Evolutionary conservation across 495 filamentous ascomycete genomes (phyloP), one percentile per base, ranked within the genome.

Genomic region (Corynascus novoguineensis): DNA sequence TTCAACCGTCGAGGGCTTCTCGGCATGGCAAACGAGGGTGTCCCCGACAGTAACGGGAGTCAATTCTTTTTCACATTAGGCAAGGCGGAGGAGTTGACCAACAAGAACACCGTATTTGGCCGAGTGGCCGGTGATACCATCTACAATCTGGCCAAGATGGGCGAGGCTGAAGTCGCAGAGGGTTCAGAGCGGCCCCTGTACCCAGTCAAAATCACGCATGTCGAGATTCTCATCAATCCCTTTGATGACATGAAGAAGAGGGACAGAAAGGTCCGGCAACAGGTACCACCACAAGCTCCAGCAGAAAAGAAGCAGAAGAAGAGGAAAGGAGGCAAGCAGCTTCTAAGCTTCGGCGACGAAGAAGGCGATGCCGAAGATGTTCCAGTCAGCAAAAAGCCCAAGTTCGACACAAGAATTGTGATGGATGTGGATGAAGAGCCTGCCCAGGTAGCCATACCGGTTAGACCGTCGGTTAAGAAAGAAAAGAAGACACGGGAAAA

Each of bases 11-110:
- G 93, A 44, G 93, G 93, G 2, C 71, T 97, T 60, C 71, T 99
- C 58, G 93, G 91, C 11, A 97, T 97, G 92, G 93, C 95, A 10
- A 92, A 92, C 67, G 80, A 81, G 31, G 81, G 86, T 4, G 68
- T 68, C 40, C 86, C 87, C 60, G 82, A 92, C 60, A 85, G 86
- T 28, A 95, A 96, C 72, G 87, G 88, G 40, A 95, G 89, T 71
- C 93, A 99, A 75, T 97, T 97, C 76, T 99, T 99, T 72, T 81
- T 99, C 51, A 97, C 93, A 2, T 76, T 99, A 42, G 85, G 75
- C 47, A 87, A 87, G 50, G 86, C 89, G 50, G 82, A 87, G 31
- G 92, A 97, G 73, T 65, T 99, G 70, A 86, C 85, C 47, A 88
- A 87, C 55, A 86, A 89, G 66, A 95, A 96, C 68, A 97, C 93